Percentiles rank a stretch among this genome's conserved stretches.
phyloP scores from a whole-genome alignment of 2,329 filamentous ascomycete genomes.

The Cladosporium phlei region DNA sequence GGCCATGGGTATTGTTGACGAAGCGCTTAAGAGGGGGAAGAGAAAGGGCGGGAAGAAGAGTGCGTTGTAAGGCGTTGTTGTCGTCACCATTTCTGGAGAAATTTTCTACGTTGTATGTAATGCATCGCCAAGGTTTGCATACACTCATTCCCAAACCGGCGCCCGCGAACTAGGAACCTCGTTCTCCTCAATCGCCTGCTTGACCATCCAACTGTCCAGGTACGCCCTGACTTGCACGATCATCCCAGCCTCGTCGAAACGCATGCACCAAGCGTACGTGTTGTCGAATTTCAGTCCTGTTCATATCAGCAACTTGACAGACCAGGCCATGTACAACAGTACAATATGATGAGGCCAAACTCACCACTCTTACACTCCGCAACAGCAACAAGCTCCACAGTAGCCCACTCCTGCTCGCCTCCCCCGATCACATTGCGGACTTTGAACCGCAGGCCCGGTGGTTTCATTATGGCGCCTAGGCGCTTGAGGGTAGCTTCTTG shows the following conservation, averaged over 20 bases:
- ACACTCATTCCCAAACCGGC: too few species aligned
- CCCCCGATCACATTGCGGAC: constrained; percentile 26
- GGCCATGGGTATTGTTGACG: constrained; percentile 52
- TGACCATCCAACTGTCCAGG: constrained; percentile 18
- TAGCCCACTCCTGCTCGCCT: constrained; percentile 26
- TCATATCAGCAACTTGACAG: too few species aligned
- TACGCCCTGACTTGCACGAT: constrained; percentile 26
- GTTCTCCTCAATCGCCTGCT: constrained; percentile 18
- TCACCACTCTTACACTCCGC: constrained; percentile 27
- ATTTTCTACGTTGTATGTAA: too few species aligned
- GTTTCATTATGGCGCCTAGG: constrained; percentile 18
- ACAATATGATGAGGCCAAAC: too few species aligned
- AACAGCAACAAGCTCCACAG: constrained; percentile 26
- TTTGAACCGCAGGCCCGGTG: constrained; percentile 20
- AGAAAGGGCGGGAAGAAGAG: constrained; percentile 4
- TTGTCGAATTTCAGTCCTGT: constrained; percentile 19
- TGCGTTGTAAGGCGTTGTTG: constrained; percentile 2
- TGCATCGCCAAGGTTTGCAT: too few species aligned
- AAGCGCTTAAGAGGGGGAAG: constrained; percentile 29
- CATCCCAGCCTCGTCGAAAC: constrained; percentile 24
- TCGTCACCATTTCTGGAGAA: too few species aligned
- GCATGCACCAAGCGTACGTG: constrained; percentile 26
- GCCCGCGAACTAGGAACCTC: constrained; percentile 15
- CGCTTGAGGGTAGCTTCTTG: constrained; percentile 14
- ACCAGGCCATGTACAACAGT: too few species aligned